These are phyloP conservation scores for Saturnispora dispora DNA, from an alignment of 805 yeast species.

Conservation along the genomic window DNA sequence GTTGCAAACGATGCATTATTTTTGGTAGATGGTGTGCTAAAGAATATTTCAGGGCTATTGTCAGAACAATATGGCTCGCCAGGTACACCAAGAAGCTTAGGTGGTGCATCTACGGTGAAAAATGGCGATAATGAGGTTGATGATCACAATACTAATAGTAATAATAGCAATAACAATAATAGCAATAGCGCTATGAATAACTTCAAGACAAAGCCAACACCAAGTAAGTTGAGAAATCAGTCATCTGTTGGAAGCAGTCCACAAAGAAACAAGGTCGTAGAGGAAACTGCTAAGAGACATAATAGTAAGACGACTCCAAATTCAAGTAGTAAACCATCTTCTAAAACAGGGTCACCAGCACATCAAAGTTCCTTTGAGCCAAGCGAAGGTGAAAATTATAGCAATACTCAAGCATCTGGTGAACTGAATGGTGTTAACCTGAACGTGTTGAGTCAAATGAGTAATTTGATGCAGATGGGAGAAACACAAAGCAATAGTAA, in stretches of 20 bases:
- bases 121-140: not conserved
- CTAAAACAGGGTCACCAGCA: not conserved
- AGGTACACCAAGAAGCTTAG: not conserved
- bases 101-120: not conserved
- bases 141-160: not conserved
- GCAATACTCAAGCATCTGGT: not conserved
- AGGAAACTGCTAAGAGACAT: not conserved
- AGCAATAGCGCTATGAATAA: not conserved
- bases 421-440: constrained; percentile 3
- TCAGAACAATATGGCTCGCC: constrained; percentile 16
- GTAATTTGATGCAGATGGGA: constrained; percentile 5
- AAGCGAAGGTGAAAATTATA: not conserved
- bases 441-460: constrained; percentile 4
- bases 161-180: not conserved
- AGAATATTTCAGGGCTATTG: constrained; percentile 65
- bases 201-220: not conserved
- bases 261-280: not conserved
- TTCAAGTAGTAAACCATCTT: not conserved
- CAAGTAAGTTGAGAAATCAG: not conserved
- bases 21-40: constrained; percentile 61
- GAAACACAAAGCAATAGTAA: not conserved
- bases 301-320: not conserved
- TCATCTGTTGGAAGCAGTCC: not conserved
- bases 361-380: not conserved
- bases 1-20: constrained; percentile 69